Conservation (phyloP, 2,329 filamentous ascomycete genomes). For the Neopestalotiopsis clavispora region DNA sequence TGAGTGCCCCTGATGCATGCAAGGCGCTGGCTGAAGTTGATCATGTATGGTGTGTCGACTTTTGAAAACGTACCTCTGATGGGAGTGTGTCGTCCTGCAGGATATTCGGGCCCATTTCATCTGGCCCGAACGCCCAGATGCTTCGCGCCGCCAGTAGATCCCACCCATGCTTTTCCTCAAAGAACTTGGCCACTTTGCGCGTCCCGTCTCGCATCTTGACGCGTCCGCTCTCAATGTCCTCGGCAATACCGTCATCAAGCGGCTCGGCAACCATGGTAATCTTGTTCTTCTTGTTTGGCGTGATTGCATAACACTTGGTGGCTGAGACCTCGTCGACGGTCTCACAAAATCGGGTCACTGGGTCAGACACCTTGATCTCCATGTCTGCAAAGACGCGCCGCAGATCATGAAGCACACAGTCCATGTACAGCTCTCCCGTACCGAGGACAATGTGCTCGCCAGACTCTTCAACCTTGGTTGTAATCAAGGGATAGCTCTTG, state of each 20-base stretch:
- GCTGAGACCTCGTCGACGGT: constrained; percentile 97
- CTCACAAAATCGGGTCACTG: constrained; percentile 96
- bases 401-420: constrained; percentile 95
- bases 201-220: constrained; percentile 94
- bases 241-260: constrained; percentile 90
- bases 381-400: constrained; percentile 95
- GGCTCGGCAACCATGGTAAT: constrained; percentile 98
- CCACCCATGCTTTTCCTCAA: constrained; percentile 97
- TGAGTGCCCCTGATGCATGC: background rate
- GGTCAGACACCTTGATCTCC: constrained; percentile 99
- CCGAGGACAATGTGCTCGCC: constrained; percentile 95
- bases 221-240: constrained; percentile 89
- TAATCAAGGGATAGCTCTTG: constrained; percentile 95
- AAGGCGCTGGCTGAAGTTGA: constrained; percentile 1
- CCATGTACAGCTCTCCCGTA: constrained; percentile 99
- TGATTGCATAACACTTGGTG: constrained; percentile 97
- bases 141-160: constrained; percentile 92
- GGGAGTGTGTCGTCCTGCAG: constrained; percentile 95
- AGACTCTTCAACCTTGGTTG: constrained; percentile 97
- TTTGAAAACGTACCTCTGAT: constrained; percentile 67
- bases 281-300: constrained; percentile 99
- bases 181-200: constrained; percentile 92
- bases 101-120: constrained; percentile 93
- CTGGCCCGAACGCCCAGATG: constrained; percentile 98
- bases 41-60: background rate